Evolutionary conservation across 2,329 filamentous ascomycete genomes (phyloP).

Genomic region (Rachicladosporium sp.): DNA sequence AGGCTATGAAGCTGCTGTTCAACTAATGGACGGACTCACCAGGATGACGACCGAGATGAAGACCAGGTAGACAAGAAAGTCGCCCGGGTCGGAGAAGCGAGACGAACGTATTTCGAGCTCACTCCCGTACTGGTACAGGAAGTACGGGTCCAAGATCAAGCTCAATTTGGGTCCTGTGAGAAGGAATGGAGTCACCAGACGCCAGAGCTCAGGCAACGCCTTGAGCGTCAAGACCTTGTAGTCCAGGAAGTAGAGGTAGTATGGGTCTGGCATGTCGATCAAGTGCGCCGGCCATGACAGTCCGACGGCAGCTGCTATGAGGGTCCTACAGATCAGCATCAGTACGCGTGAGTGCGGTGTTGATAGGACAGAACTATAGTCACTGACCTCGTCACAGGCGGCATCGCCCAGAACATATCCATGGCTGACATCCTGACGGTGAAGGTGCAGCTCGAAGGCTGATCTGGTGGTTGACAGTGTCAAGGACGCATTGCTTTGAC

Average conservation of each 20-base stretch:
- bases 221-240: slow-evolving; percentile 35
- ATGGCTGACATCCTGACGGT: slow-evolving; percentile 11
- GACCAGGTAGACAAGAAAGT: slow-evolving; percentile 67
- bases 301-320: slow-evolving; percentile 51
- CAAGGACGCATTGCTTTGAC: too few species aligned
- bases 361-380: not conserved
- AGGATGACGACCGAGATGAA: slow-evolving; percentile 61
- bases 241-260: slow-evolving; percentile 44
- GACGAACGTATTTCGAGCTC: slow-evolving; percentile 59
- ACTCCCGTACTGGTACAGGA: slow-evolving; percentile 65
- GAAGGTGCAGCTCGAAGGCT: too few species aligned
- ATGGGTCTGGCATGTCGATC: slow-evolving; percentile 34
- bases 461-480: too few species aligned
- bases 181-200: slow-evolving; percentile 45
- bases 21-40: slow-evolving; percentile 47
- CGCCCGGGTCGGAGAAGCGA: slow-evolving; percentile 62
- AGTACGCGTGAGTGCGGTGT: slow-evolving; percentile 13
- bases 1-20: too few species aligned
- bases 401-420: slow-evolving; percentile 46
- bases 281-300: slow-evolving; percentile 51
- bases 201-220: slow-evolving; percentile 48
- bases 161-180: slow-evolving; percentile 43
- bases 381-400: slow-evolving; percentile 53
- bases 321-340: slow-evolving; percentile 48
- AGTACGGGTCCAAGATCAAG: slow-evolving; percentile 64